Evolutionary conservation across 1,139 yeast genomes (phyloP).

Genomic region (Hemisphaericaspora lyxosophila): DNA sequence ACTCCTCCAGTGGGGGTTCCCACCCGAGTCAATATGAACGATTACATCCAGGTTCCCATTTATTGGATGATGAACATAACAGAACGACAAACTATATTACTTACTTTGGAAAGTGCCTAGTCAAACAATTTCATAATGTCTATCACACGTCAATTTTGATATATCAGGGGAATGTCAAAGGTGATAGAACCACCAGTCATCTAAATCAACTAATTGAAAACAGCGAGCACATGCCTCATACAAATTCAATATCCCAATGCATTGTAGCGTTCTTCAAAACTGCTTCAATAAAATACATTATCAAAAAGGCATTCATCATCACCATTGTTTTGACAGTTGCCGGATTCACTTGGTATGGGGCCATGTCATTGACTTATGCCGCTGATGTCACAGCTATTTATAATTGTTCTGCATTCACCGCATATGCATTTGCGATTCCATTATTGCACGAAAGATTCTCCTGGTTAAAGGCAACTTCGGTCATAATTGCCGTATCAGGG

Average conservation of each 20-base stretch:
- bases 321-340: conserved; percentile 68
- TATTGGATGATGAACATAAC: conserved; percentile 25
- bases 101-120: conserved; percentile 42
- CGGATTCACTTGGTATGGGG: conserved; percentile 83
- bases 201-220: conserved; percentile 36
- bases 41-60: conserved; percentile 27
- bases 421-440: conserved; percentile 81
- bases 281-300: conserved; percentile 50
- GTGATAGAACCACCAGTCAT: conserved; percentile 36
- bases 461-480: conserved; percentile 67
- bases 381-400: conserved; percentile 88
- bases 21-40: conserved; percentile 26
- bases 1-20: neutral
- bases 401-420: conserved; percentile 87
- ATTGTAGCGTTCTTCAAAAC: conserved; percentile 38
- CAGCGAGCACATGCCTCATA: conserved; percentile 42
- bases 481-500: conserved; percentile 68
- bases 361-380: conserved; percentile 80
- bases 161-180: conserved; percentile 42
- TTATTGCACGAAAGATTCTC: conserved; percentile 65
- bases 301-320: conserved; percentile 43
- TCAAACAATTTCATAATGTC: conserved; percentile 51
- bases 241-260: conserved; percentile 38
- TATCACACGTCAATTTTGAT: conserved; percentile 52
- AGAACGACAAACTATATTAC: conserved; percentile 11